These are phyloP conservation scores for Circinella umbellata DNA, from an alignment of 371 early-diverging fungal genomes.

Conservation along the genomic window DNA sequence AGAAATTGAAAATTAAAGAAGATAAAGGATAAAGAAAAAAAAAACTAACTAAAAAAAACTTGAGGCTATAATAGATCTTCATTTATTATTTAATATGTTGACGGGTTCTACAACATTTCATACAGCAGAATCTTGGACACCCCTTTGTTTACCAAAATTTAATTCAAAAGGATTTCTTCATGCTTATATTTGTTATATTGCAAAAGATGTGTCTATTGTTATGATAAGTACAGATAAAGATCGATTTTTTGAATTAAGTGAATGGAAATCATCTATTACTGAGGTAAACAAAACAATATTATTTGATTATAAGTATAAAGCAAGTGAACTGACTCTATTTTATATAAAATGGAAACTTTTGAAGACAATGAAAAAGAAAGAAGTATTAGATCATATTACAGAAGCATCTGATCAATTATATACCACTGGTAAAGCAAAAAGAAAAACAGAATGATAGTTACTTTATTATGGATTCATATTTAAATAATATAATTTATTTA, in stretches of 20 bases:
- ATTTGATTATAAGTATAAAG: no score
- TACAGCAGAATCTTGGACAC: conserved; percentile 90
- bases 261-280: conserved; percentile 69
- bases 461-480: not conserved
- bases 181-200: conserved; percentile 85
- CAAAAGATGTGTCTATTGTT: conserved; percentile 70
- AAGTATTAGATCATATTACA: conserved; percentile 30
- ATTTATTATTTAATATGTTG: conserved; percentile 84
- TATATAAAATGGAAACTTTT: no score
- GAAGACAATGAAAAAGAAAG: conserved; percentile 34
- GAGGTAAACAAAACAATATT: conserved; percentile 41
- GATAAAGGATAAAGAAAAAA: not conserved
- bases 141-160: conserved; percentile 93
- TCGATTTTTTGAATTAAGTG: conserved; percentile 81
- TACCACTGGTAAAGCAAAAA: conserved; percentile 28
- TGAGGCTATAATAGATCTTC: conserved; percentile 62
- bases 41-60: not conserved
- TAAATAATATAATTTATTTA: not conserved
- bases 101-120: conserved; percentile 75
- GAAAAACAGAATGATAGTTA: not conserved
- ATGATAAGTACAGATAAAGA: conserved; percentile 83
- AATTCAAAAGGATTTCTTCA: conserved; percentile 88
- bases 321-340: no score
- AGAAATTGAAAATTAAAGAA: not conserved
- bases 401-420: conserved; percentile 41